phyloP scores from a whole-genome alignment of 2,329 filamentous ascomycete genomes.

The Fusarium foetens region DNA sequence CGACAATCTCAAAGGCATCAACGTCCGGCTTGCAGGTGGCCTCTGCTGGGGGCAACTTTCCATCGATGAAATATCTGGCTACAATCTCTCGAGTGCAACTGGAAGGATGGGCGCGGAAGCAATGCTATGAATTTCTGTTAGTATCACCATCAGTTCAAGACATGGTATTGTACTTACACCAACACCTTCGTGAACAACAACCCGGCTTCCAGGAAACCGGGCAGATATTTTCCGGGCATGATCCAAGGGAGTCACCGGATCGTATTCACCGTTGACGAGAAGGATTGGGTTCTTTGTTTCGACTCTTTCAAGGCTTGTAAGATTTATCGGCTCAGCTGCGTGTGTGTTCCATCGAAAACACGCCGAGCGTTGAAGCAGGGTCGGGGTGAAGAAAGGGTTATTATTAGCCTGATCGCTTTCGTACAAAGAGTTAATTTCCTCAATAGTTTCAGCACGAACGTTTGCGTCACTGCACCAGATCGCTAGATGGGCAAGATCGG shows the following conservation, averaged over 20 bases:
- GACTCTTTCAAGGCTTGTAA: neutral
- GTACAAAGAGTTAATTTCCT: neutral
- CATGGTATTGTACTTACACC: neutral
- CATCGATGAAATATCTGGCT: rapidly evolving
- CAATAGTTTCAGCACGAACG: neutral
- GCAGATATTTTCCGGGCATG: neutral
- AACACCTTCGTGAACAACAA: neutral
- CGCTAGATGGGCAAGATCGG: neutral
- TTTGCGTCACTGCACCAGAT: neutral
- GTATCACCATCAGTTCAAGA: neutral
- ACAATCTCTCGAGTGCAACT: rapidly evolving
- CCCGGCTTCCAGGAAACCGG: neutral
- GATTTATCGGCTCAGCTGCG: neutral
- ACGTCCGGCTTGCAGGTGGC: rapidly evolving
- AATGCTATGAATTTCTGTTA: neutral
- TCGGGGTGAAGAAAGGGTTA: neutral
- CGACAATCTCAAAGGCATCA: rapidly evolving
- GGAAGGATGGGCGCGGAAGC: rapidly evolving
- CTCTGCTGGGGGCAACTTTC: rapidly evolving
- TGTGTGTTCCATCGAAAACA: neutral
- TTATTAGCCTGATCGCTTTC: rapidly evolving
- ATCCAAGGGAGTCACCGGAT: neutral
- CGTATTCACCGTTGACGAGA: neutral
- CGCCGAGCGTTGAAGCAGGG: rapidly evolving
- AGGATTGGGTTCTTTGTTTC: neutral